A percentile compares a stretch with the other conserved stretches of the same genome.
Conservation (phyloP, 2,329 filamentous ascomycete genomes). For the Zymoseptoria crescenta region DNA sequence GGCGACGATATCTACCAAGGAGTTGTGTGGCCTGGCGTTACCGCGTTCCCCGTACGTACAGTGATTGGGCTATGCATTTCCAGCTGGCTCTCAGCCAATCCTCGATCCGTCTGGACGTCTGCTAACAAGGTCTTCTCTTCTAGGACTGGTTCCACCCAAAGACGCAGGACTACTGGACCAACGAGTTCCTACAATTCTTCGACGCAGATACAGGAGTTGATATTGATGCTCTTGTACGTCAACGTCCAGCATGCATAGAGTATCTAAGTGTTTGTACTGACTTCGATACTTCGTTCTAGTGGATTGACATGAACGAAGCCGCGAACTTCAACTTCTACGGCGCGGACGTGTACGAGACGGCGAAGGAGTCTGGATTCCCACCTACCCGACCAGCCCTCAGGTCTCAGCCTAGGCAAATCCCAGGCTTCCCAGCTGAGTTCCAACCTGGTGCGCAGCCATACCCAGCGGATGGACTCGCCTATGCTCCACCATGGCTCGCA, state of each 20-base stretch:
- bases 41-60: constrained; percentile 20
- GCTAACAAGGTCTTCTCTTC: not conserved
- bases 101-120: not conserved
- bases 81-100: not conserved
- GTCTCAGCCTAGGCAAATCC: constrained; percentile 52
- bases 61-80: constrained; percentile 16
- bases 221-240: constrained; percentile 68
- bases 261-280: not conserved
- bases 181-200: constrained; percentile 60
- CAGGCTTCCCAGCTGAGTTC: constrained; percentile 60
- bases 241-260: constrained; percentile 28
- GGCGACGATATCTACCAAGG: constrained; percentile 48
- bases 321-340: constrained; percentile 36
- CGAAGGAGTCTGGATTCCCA: constrained; percentile 42
- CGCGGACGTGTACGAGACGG: constrained; percentile 31
- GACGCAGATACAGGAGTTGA: constrained; percentile 56
- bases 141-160: constrained; percentile 64
- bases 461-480: constrained; percentile 21
- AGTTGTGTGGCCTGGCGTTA: constrained; percentile 67
- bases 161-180: constrained; percentile 59
- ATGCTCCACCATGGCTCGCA: constrained; percentile 20
- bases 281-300: constrained; percentile 1
- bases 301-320: constrained; percentile 62
- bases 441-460: constrained; percentile 42
- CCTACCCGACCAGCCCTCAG: constrained; percentile 56